Evolutionary conservation across 2,329 filamentous ascomycete species (phyloP), one percentile per base, ranked within the genome.

Genomic region (Fusarium kyushuense): DNA sequence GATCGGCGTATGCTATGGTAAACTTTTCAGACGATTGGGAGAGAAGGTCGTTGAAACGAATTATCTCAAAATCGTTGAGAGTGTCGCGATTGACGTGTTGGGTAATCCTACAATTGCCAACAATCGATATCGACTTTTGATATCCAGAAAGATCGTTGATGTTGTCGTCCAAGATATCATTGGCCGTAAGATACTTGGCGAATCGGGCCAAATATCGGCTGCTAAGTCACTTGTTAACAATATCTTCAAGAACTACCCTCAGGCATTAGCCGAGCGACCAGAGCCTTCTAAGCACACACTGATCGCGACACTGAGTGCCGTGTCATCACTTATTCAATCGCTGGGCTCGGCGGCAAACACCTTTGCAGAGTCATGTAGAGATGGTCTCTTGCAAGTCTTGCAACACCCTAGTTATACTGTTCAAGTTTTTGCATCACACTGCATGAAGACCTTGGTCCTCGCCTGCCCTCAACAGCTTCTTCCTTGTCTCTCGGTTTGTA

Each of bases 331-430:
- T 33, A 91, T 97, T 63, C 84, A 86, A 40, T 91, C 88, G 0
- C 84, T 99, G 6, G 95, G 94, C 5, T 95, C 95, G 21, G 94
- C 94, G 4, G 87, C 92, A 33, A 92, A 90, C 65, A 84, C 83
- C 54, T 89, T 97, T 71, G 92, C 93, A 10, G 96, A 99, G 67
- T 77, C 86, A 16, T 97, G 93, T 76, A 88, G 95, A 49, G 96
- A 99, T 77, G 92, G 92, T 6, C 82, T 99, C 32, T 83, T 98
- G 38, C 94, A 97, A 77, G 92, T 97, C 8, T 83, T 98, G 27
- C 93, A 97, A 72, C 96, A 99, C 78, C 93, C 94, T 1, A 97
- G 93, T 79, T 98, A 98, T 78, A 96, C 94, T 6, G 96, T 99
- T 3, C 96, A 99, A 76, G 89, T 98, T 5, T 92, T 96, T 73